Percentiles rank a stretch among this genome's conserved stretches.
phyloP scores from a whole-genome alignment of 106 monocot genomes.

The Dactylorhiza incarnata region DNA sequence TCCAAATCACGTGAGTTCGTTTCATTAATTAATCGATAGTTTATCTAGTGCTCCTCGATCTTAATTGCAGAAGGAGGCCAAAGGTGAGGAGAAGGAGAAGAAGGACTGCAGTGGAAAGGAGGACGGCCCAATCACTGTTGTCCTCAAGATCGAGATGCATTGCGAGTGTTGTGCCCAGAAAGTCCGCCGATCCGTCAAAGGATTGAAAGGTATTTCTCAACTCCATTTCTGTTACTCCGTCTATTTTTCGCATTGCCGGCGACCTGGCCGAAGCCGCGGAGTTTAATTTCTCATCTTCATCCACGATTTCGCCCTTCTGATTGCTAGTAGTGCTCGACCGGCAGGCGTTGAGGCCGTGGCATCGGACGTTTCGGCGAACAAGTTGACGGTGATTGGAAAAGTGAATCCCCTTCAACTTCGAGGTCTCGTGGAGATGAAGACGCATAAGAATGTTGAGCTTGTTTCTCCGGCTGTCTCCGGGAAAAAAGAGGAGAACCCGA shows the following conservation, averaged over 20 bases:
- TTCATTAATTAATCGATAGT: no score
- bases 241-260: no score
- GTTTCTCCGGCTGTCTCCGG: conserved; percentile 27
- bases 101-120: not conserved
- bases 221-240: not conserved
- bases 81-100: conserved; percentile 7
- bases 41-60: not conserved
- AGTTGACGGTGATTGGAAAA: conserved; percentile 62
- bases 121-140: conserved; percentile 11
- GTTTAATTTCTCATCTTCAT: not conserved
- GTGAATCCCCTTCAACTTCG: conserved; percentile 59
- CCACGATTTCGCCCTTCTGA: not conserved
- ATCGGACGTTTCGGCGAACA: conserved; percentile 23
- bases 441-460: conserved; percentile 70
- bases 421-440: conserved; percentile 48
- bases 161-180: conserved; percentile 39
- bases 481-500: conserved; percentile 13
- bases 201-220: conserved; percentile 18
- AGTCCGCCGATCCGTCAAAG: conserved; percentile 15
- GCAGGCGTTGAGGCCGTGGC: conserved; percentile 52
- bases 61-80: not conserved
- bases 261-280: not conserved
- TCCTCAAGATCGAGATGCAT: conserved; percentile 45
- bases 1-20: no score
- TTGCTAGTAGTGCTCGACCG: no score